phyloP scores from a whole-genome alignment of 306 rosid species.

The Hippophae gyantsensis region DNA sequence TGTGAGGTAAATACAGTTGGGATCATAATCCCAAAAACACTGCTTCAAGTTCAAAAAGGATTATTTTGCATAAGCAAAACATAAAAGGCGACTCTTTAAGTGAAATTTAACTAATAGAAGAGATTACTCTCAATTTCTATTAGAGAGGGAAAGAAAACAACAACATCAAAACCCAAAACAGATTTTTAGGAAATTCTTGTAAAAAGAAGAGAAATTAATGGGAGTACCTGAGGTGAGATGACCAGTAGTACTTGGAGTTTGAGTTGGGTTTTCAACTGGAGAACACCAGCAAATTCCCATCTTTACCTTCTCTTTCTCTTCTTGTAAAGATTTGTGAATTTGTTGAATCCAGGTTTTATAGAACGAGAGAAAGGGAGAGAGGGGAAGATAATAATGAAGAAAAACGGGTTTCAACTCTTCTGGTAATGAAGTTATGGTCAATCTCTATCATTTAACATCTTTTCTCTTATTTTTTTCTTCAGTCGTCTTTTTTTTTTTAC shows the following conservation, averaged over 20 bases:
- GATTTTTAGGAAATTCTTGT: slow-evolving; percentile 2
- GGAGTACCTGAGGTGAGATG: slow-evolving; percentile 38
- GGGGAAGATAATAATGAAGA: not conserved
- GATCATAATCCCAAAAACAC: not conserved
- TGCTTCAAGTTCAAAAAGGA: not conserved
- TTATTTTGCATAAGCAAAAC: not conserved
- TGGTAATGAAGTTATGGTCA: no score
- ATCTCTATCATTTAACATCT: no score
- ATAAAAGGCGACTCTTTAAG: no score
- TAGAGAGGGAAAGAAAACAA: not conserved
- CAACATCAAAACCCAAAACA: slow-evolving; percentile 11
- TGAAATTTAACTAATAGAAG: not conserved
- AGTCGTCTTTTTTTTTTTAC: no score
- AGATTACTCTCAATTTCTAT: not conserved
- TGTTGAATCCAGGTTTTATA: slow-evolving; percentile 1
- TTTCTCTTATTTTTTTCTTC: no score
- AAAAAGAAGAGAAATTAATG: not conserved
- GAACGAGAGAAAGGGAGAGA: not conserved
- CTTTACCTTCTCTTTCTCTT: slow-evolving; percentile 13
- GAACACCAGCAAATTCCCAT: slow-evolving; percentile 93
- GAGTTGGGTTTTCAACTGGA: slow-evolving; percentile 13
- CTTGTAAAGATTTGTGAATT: not conserved
- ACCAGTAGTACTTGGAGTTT: slow-evolving; percentile 37
- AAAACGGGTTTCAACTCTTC: not conserved
- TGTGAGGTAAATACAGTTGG: not conserved